Evolutionary conservation across 805 yeast species (phyloP), one percentile per base, ranked within the genome.

Genomic region (Ogataea sp.): DNA sequence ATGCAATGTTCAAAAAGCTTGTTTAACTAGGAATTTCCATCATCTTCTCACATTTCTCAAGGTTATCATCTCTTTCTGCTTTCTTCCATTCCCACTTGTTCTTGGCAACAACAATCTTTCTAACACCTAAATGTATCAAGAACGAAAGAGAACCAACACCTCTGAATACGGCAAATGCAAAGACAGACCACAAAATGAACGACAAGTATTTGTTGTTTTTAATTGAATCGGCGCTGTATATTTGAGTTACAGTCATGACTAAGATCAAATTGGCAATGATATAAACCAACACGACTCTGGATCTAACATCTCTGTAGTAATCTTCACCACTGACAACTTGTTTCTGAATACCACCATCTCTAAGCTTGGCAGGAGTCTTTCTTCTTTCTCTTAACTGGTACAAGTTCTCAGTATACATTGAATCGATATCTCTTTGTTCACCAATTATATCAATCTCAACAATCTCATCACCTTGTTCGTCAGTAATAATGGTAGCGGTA

Each of bases 281-380:
- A 98, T 98, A 93, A n/a, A 78, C 64, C 52, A 93, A 73, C n/a
- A 93, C 98, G 38, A 93, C 96, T 48, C 93, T 74, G 1, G 98
- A 86, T 65, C 99, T 79, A 18, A 93, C 83, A 56, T 90, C 95
- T 55, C 96, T 78, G 56, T 93, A 95, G 58, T 93, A 90, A 58
- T 93, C 98, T 49, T 85, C 87, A 16, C 73, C 73, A 36, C 64
- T 68, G 20, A 62, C 50, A 17, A 56, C 61, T 15, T 65, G 65
- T 28, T 67, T 62, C 6, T 62, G 61, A 8, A 53, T 56, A 26
- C 65, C 63, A 11, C 62, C 64, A 37, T 60, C 60, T 42, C 67
- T 60, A 46, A 78, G 71, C 30, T 70, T 67, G 40, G 70, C 67
- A 34, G 75, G 80, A 9, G 77, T 73, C 42, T 72, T 68, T 56